phyloP scores from a whole-genome alignment of 1,284 basidiomycete genomes.

The Pascua sp. region DNA sequence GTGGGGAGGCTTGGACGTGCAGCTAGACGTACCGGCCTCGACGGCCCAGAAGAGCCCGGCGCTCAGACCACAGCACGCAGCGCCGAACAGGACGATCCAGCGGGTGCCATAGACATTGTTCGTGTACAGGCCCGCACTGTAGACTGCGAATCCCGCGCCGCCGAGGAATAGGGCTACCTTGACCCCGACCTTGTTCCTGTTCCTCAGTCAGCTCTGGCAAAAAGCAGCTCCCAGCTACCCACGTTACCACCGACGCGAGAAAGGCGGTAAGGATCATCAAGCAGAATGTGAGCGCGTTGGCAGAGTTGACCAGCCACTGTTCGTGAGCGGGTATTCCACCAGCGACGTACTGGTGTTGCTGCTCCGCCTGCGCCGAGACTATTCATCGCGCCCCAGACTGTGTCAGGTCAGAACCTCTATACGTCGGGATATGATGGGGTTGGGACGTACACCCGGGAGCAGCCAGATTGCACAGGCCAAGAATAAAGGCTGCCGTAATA shows the following conservation, averaged over 20 bases:
- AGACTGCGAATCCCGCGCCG: slow-evolving; percentile 29
- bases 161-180: slow-evolving; percentile 10
- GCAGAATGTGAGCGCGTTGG: slow-evolving; percentile 42
- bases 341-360: slow-evolving; percentile 14
- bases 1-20: too few relatives aligned
- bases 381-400: slow-evolving; percentile 44
- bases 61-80: slow-evolving; percentile 30
- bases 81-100: slow-evolving; percentile 35
- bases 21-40: slow-evolving; percentile 4
- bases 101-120: slow-evolving; percentile 25
- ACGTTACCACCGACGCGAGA: slow-evolving; percentile 1
- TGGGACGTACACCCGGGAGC: slow-evolving; percentile 13
- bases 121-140: slow-evolving; percentile 39
- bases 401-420: not conserved
- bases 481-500: slow-evolving; percentile 6
- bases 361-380: slow-evolving; percentile 41
- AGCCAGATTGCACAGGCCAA: slow-evolving; percentile 22
- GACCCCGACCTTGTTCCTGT: slow-evolving; percentile 6
- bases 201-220: too few relatives aligned
- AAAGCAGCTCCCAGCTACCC: too few relatives aligned
- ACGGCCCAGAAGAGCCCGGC: slow-evolving; percentile 41
- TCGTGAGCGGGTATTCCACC: too few relatives aligned
- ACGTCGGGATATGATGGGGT: not conserved
- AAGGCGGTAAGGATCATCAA: slow-evolving; percentile 25
- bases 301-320: slow-evolving; percentile 35